Percentiles rank a stretch among this genome's conserved stretches.
Conservation (phyloP, 768 basidiomycete genomes). For the Boletus sp. region DNA sequence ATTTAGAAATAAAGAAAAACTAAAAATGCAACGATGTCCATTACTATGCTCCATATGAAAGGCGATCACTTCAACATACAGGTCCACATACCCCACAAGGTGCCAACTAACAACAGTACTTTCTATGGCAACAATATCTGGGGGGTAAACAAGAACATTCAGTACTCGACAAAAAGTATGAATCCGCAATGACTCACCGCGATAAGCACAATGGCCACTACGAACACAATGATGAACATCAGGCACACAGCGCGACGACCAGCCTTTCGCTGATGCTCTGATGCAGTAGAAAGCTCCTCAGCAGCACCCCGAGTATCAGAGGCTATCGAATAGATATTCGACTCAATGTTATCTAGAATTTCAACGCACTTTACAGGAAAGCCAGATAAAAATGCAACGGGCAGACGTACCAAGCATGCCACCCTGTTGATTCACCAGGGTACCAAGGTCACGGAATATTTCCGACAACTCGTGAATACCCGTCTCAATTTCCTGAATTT, state of each 20-base stretch:
- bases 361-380: background rate
- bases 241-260: slow-evolving; percentile 88
- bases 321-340: slow-evolving; percentile 84
- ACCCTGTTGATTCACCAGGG: slow-evolving; percentile 91
- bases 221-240: slow-evolving; percentile 81
- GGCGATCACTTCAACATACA: slow-evolving; percentile 6
- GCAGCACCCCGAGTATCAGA: slow-evolving; percentile 79
- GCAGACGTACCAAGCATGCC: slow-evolving; percentile 78
- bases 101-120: background rate
- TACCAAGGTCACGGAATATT: slow-evolving; percentile 95
- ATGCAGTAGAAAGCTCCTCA: slow-evolving; percentile 83
- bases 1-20: slow-evolving; percentile 29
- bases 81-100: background rate
- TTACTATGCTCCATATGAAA: slow-evolving; percentile 7
- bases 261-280: slow-evolving; percentile 92
- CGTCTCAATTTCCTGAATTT: slow-evolving; percentile 94
- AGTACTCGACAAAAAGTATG: background rate
- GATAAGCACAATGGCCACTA: slow-evolving; percentile 82
- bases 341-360: slow-evolving; percentile 85
- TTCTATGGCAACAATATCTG: slow-evolving; percentile 27
- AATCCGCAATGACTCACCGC: slow-evolving; percentile 60
- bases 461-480: slow-evolving; percentile 95
- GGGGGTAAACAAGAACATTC: background rate
- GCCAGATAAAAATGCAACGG: background rate
- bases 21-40: slow-evolving; percentile 13